Evolutionary conservation across 2,329 filamentous ascomycete genomes (phyloP).

Genomic region (Neonectria punicea): DNA sequence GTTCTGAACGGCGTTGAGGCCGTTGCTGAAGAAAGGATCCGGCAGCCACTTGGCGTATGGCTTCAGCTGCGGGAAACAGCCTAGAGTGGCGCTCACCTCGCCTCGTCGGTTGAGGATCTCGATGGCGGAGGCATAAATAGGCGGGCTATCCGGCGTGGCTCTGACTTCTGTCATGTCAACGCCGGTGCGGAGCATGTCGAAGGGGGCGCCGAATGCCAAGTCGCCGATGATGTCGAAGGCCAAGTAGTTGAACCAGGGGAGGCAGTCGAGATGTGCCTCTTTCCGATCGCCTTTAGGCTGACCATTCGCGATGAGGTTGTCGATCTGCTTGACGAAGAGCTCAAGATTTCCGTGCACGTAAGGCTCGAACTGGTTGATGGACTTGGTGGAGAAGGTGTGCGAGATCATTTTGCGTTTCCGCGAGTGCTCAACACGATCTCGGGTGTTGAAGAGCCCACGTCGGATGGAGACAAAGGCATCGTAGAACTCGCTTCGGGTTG

Average conservation of each 20-base stretch:
- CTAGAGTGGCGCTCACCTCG: constrained; percentile 85
- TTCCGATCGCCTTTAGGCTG: constrained; percentile 64
- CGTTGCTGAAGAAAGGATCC: constrained; percentile 82
- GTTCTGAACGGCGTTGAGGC: constrained; percentile 78
- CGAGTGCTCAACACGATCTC: constrained; percentile 82
- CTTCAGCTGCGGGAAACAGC: constrained; percentile 77
- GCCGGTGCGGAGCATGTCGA: constrained; percentile 78
- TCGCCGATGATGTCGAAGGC: constrained; percentile 63
- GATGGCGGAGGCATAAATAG: constrained; percentile 80
- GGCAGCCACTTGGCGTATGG: constrained; percentile 84
- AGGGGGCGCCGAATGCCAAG: constrained; percentile 63
- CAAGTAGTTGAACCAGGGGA: constrained; percentile 76
- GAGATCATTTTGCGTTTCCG: constrained; percentile 90
- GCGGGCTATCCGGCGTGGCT: constrained; percentile 65
- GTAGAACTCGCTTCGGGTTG: constrained; percentile 76
- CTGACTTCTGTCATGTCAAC: constrained; percentile 81
- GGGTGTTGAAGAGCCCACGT: constrained; percentile 89
- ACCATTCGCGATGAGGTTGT: constrained; percentile 63
- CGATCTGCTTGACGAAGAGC: constrained; percentile 78
- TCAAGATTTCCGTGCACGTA: constrained; percentile 86
- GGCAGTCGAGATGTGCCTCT: constrained; percentile 75
- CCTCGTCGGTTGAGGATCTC: constrained; percentile 89
- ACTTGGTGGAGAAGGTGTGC: constrained; percentile 87
- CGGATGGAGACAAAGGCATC: constrained; percentile 91
- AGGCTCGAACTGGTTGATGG: constrained; percentile 84